Evolutionary conservation across 371 early-diverging fungal genomes (phyloP).

Genomic region (Mucor mucedo): DNA sequence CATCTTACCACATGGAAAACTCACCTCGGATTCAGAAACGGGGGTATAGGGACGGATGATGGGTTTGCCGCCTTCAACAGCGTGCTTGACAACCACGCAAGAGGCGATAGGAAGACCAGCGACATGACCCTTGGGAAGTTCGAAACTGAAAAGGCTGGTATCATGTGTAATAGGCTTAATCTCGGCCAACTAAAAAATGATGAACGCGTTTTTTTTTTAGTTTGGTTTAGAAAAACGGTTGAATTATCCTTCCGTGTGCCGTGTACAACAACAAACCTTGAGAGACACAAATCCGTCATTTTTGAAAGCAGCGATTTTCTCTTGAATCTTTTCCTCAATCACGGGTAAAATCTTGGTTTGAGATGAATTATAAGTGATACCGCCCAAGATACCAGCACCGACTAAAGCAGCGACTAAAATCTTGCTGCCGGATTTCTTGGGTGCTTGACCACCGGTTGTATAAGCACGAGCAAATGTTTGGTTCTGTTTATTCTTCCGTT

Average conservation of each 20-base stretch:
- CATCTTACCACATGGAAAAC: not conserved
- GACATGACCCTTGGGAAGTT: constrained; percentile 68
- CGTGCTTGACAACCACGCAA: constrained; percentile 74
- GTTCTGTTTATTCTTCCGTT: constrained; percentile 1
- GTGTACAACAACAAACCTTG: constrained; percentile 40
- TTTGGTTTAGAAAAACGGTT: too few relatives aligned
- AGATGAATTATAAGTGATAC: constrained; percentile 47
- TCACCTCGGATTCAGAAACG: constrained; percentile 67
- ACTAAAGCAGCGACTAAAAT: constrained; percentile 38
- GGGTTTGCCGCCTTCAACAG: constrained; percentile 56
- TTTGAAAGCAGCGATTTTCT: constrained; percentile 58
- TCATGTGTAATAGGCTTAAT: constrained; percentile 73
- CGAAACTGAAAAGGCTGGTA: constrained; percentile 83
- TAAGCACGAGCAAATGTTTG: constrained; percentile 28
- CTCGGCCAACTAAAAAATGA: constrained; percentile 51
- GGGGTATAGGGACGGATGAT: constrained; percentile 94
- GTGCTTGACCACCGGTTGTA: constrained; percentile 19
- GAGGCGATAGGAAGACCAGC: constrained; percentile 81
- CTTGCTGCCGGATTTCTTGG: constrained; percentile 40
- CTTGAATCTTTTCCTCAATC: constrained; percentile 21
- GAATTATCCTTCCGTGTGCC: not conserved
- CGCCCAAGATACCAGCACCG: constrained; percentile 48
- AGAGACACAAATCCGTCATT: constrained; percentile 73
- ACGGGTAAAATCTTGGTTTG: constrained; percentile 31
- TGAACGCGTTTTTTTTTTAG: not conserved